Conservation (phyloP, 345 rosid species). For the Camelina neglecta region DNA sequence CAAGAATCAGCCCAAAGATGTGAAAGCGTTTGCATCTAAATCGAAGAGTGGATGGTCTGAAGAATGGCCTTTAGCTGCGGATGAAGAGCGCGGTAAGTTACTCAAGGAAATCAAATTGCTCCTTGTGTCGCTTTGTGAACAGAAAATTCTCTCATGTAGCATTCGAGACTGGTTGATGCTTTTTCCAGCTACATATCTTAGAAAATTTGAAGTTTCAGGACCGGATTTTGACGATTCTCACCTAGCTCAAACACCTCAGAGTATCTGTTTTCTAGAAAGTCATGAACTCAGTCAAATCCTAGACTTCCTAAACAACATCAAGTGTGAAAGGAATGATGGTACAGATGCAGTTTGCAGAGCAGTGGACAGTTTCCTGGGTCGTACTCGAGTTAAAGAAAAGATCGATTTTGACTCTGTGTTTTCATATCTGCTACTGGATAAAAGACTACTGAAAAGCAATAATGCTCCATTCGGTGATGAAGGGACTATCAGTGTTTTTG, state of each 20-base stretch:
- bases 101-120: conserved; percentile 25
- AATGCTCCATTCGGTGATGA: not conserved
- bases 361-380: not conserved
- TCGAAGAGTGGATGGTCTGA: conserved; percentile 30
- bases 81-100: conserved; percentile 28
- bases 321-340: conserved; percentile 25
- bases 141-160: conserved; percentile 8
- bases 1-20: not conserved
- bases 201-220: conserved; percentile 5
- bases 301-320: conserved; percentile 6
- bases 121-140: conserved; percentile 7
- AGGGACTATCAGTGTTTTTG: not conserved
- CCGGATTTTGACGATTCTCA: not conserved
- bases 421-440: conserved; percentile 34
- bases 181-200: conserved; percentile 7
- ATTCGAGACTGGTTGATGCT: conserved; percentile 34
- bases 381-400: conserved; percentile 15
- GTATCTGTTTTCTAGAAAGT: conserved; percentile 33
- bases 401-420: conserved; percentile 11
- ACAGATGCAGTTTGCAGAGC: conserved; percentile 24
- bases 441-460: conserved; percentile 7
- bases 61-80: conserved; percentile 32
- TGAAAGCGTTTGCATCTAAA: conserved; percentile 7
- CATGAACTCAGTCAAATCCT: conserved; percentile 21
- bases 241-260: conserved; percentile 33